Conservation (phyloP, 371 early-diverging fungal genomes). For the Catenaria anguillulae region DNA sequence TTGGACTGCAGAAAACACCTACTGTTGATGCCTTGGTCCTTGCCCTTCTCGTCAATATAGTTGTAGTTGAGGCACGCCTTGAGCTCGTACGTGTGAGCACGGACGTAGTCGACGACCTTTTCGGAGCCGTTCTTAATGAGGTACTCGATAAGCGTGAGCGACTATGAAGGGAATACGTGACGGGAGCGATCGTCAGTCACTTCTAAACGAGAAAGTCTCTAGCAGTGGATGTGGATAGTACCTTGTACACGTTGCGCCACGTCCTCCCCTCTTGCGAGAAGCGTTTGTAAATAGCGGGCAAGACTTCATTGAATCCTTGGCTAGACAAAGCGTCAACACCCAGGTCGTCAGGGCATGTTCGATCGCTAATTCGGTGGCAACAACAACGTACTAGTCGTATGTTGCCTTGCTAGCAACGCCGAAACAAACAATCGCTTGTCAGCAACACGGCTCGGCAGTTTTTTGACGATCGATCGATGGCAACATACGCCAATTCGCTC, state of each 20-base stretch:
- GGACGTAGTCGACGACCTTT: constrained; percentile 72
- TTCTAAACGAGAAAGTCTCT: constrained; percentile 6
- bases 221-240: too few species aligned
- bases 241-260: constrained; percentile 94
- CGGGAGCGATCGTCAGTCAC: too few species aligned
- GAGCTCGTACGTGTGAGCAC: constrained; percentile 65
- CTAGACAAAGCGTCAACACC: too few species aligned
- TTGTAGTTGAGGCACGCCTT: constrained; percentile 67
- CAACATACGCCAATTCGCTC: constrained; percentile 55
- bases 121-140: constrained; percentile 89
- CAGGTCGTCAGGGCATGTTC: too few species aligned
- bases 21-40: constrained; percentile 94
- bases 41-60: constrained; percentile 77
- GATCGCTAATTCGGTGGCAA: too few species aligned
- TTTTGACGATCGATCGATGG: too few species aligned
- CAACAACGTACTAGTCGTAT: constrained; percentile 44
- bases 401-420: constrained; percentile 42
- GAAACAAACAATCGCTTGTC: too few species aligned
- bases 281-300: constrained; percentile 74
- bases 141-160: constrained; percentile 80
- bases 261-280: constrained; percentile 67
- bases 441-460: too few species aligned
- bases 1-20: too few species aligned
- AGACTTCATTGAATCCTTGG: constrained; percentile 79
- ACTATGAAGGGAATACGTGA: too few species aligned